Evolutionary conservation across 371 early-diverging fungal genomes (phyloP).

Genomic region (Zychaea mexicana): DNA sequence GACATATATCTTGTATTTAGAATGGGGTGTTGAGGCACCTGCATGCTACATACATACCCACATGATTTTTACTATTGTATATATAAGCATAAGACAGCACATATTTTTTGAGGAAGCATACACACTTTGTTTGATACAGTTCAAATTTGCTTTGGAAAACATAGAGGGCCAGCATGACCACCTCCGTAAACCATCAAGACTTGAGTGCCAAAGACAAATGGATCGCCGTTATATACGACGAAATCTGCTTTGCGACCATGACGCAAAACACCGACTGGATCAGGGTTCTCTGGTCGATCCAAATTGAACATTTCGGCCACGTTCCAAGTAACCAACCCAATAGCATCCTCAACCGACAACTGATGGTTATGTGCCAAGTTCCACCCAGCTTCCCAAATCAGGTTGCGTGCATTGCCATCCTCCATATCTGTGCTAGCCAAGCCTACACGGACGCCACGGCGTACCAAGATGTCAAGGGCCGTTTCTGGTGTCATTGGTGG

Average conservation of each 20-base stretch:
- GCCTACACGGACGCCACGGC: constrained; percentile 65
- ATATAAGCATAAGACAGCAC: too few relatives aligned
- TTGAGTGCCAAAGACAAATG: constrained; percentile 62
- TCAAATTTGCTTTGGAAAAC: constrained; percentile 39
- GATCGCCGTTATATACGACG: constrained; percentile 57
- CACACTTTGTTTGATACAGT: too few relatives aligned
- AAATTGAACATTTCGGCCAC: constrained; percentile 67
- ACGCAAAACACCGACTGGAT: constrained; percentile 23
- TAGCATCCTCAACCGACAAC: constrained; percentile 54
- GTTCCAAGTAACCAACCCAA: constrained; percentile 79
- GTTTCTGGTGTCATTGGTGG: constrained; percentile 59
- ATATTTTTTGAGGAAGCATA: too few relatives aligned
- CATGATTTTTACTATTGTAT: too few relatives aligned
- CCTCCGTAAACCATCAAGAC: constrained; percentile 59
- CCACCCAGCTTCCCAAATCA: constrained; percentile 79
- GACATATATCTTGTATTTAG: too few relatives aligned
- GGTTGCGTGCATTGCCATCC: constrained; percentile 64
- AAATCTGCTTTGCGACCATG: constrained; percentile 40
- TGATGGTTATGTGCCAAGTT: constrained; percentile 41
- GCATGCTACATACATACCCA: too few relatives aligned
- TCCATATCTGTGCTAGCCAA: constrained; percentile 59
- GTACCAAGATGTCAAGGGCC: constrained; percentile 56
- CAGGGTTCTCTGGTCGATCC: constrained; percentile 18
- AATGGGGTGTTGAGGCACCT: too few relatives aligned
- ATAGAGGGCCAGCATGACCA: constrained; percentile 46